Evolutionary conservation across 352 stramenopile genomes (phyloP).

Genomic region (Phytopythium helicoides): DNA sequence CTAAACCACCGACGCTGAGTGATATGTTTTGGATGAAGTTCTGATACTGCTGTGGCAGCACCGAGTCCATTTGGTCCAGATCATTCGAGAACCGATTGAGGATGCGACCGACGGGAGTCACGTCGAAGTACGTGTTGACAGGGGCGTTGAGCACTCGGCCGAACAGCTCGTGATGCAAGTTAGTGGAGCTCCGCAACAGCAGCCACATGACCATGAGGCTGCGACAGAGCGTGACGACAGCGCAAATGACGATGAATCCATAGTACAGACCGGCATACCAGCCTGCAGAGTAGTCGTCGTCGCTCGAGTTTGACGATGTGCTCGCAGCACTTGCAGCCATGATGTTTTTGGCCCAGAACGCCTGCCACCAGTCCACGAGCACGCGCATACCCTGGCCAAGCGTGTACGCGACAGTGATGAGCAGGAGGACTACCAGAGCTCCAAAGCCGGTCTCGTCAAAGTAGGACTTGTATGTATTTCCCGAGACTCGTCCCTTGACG

Average conservation of each 20-base stretch:
- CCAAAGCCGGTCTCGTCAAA: slow-evolving; percentile 19
- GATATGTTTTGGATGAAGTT: slow-evolving; percentile 24
- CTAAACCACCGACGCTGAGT: slow-evolving; percentile 30
- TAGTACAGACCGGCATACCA: slow-evolving; percentile 36
- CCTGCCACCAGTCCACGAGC: slow-evolving; percentile 27
- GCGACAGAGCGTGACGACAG: slow-evolving; percentile 17
- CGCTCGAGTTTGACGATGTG: background rate
- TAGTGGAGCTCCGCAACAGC: slow-evolving; percentile 23
- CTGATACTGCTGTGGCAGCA: slow-evolving; percentile 39
- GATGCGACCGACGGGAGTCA: slow-evolving; percentile 49
- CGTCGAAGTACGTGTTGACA: slow-evolving; percentile 49
- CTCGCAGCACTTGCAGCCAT: background rate
- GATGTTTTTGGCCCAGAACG: slow-evolving; percentile 26
- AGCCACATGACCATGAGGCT: slow-evolving; percentile 20
- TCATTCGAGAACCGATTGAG: slow-evolving; percentile 58
- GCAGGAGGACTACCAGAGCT: slow-evolving; percentile 8
- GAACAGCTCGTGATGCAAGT: slow-evolving; percentile 34
- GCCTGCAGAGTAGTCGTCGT: slow-evolving; percentile 7
- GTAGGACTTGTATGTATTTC: slow-evolving; percentile 17
- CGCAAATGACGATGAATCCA: slow-evolving; percentile 25
- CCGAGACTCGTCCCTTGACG: slow-evolving; percentile 10
- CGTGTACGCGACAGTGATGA: slow-evolving; percentile 7
- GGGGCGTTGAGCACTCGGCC: slow-evolving; percentile 35
- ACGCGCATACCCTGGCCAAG: slow-evolving; percentile 15
- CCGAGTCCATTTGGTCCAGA: slow-evolving; percentile 49